A percentile compares a stretch with the other conserved stretches of the same genome.
phyloP scores from a whole-genome alignment of 495 filamentous ascomycete species.

The Choiromyces venosus region DNA sequence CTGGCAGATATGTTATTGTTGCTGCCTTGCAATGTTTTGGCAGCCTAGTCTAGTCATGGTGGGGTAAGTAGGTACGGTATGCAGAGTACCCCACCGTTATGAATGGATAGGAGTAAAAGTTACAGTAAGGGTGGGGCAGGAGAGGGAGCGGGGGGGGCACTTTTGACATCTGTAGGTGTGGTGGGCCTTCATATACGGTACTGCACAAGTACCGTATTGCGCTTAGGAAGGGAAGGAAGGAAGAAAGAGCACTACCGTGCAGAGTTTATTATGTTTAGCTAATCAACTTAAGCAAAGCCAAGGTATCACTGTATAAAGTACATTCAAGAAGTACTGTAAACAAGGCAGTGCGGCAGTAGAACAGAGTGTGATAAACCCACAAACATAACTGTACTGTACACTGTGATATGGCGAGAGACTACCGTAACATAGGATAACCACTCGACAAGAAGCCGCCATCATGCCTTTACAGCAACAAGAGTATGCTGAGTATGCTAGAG shows the following conservation, averaged over 20 bases:
- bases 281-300: no score
- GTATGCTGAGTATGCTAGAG: no score
- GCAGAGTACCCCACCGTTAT: neutral
- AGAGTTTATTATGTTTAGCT: no score
- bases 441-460: neutral
- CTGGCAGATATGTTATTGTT: no score
- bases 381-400: no score
- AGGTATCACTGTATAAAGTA: neutral
- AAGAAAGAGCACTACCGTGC: no score
- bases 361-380: neutral
- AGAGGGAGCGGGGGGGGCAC: neutral
- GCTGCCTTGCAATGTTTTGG: neutral
- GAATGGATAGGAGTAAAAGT: neutral
- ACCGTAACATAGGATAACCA: no score
- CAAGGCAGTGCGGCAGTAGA: neutral
- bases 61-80: neutral
- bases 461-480: neutral
- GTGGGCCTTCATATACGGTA: no score
- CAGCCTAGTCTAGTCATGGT: conserved; percentile 1
- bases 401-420: neutral
- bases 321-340: neutral
- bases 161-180: no score
- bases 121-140: neutral
- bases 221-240: no score
- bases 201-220: no score